Percentiles rank a stretch among this genome's conserved stretches.
These are phyloP conservation scores for Yamadazyma philogaea DNA, from an alignment of 805 yeast species.

Conservation along the genomic window DNA sequence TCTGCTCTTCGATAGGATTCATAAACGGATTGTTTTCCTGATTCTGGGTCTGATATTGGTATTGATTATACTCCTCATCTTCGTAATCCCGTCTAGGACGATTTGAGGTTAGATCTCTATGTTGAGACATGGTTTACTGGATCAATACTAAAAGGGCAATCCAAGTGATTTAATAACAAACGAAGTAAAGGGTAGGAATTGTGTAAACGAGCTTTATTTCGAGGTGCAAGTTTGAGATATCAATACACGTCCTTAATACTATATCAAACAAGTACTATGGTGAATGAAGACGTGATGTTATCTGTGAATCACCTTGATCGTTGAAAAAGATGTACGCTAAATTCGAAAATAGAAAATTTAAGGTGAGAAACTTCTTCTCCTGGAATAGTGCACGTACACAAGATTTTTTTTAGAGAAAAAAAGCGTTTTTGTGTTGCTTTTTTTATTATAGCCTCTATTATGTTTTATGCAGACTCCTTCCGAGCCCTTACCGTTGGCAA, in stretches of 20 bases:
- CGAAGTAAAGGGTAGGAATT: neutral
- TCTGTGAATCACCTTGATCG: slow-evolving; percentile 1
- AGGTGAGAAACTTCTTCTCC: slow-evolving; percentile 1
- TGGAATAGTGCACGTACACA: slow-evolving; percentile 3
- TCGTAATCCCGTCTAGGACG: slow-evolving; percentile 15
- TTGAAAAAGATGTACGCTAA: slow-evolving; percentile 5
- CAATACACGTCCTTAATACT: neutral
- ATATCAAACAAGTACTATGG: neutral
- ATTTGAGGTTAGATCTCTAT: slow-evolving; percentile 33
- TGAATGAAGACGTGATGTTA: neutral
- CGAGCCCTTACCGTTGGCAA: neutral
- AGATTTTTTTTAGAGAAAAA: slow-evolving; percentile 3
- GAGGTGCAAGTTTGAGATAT: neutral
- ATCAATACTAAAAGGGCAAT: slow-evolving; percentile 1
- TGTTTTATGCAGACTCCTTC: slow-evolving; percentile 3
- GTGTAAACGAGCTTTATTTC: neutral
- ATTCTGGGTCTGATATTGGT: slow-evolving; percentile 4
- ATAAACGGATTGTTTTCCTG: slow-evolving; percentile 15
- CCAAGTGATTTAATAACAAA: neutral
- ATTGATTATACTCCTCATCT: slow-evolving; percentile 13
- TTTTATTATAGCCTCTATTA: slow-evolving; percentile 12
- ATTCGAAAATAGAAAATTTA: slow-evolving; percentile 3
- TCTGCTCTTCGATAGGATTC: slow-evolving; percentile 16
- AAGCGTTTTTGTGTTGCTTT: slow-evolving; percentile 9
- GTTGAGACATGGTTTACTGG: slow-evolving; percentile 16